Base-by-base conservation (phyloP, 2,329 filamentous ascomycete genomes). In the Phyllosticta citrichinensis region DNA sequence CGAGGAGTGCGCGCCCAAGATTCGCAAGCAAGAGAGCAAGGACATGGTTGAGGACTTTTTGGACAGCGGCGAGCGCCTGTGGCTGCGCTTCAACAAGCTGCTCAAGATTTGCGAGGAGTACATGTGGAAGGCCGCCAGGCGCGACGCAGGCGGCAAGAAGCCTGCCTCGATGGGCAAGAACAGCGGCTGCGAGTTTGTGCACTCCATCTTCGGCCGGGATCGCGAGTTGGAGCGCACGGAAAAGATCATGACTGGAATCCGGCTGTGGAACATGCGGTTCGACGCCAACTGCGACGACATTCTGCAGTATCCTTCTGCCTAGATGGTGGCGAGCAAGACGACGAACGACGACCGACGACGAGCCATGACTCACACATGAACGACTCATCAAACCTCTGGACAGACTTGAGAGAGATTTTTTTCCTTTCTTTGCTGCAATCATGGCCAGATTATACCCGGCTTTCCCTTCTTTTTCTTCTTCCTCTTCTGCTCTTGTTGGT, bases 201-300 rank as follows among this genome's bases (percentile, higher is more conserved):
- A 97, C 73, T 92, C 91, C 58, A 89, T 99, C 68, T 97, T 97
- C 69, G 93, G 92, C 66, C 87, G 88, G 64, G 93, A 97, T 71
- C 84, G 91, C 64, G 89, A 97, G 77, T 81, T 97, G 60, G 87
- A 92, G 73, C 87, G 87, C 75, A 97, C 93, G 2, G 91, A 97
- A 79, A 89, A 88, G 75, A 85, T 97, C 76, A 97, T 97, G 91
- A 86, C 89, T 66, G 86, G 85, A 65, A 87, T 96, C 70, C 84
- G 89, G 56, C 81, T 92, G 40, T 99, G 93, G 90, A 91, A 89
- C 74, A 85, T 95, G 76, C 88, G 93, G 55, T 99, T 97, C 75
- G 91, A 97, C 70, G 90, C 89, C 74, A 97, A 97, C 80, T 96
- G 91, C 77, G 90, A 96, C 69, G 89, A 93, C 27, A 93, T 97